phyloP scores from a whole-genome alignment of 768 basidiomycete species.

The Paxillus involutus region DNA sequence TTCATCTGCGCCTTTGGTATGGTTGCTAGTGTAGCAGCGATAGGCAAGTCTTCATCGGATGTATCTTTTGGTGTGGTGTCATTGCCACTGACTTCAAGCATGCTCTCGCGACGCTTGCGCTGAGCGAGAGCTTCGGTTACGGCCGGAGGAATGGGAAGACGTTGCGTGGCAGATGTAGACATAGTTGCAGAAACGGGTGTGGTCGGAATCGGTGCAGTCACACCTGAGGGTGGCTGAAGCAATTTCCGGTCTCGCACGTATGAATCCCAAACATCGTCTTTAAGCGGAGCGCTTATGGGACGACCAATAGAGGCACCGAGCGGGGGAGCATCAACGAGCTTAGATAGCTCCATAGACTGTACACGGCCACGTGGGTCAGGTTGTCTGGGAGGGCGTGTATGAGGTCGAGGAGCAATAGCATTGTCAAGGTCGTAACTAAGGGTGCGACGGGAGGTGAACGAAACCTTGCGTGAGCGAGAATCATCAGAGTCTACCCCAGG shows the following conservation, averaged over 20 bases:
- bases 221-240: constrained; percentile 78
- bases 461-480: constrained; percentile 64
- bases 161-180: constrained; percentile 28
- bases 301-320: constrained; percentile 59
- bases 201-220: constrained; percentile 77
- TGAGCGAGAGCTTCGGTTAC: constrained; percentile 73
- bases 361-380: constrained; percentile 66
- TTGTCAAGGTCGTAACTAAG: constrained; percentile 64
- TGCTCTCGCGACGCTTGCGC: constrained; percentile 72
- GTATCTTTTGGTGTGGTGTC: constrained; percentile 32
- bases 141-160: constrained; percentile 63
- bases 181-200: constrained; percentile 40
- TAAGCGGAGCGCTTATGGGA: constrained; percentile 72
- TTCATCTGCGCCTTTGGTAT: constrained; percentile 12
- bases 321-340: constrained; percentile 41
- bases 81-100: constrained; percentile 45
- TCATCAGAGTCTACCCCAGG: constrained; percentile 47
- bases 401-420: constrained; percentile 49
- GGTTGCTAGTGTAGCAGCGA: constrained; percentile 21
- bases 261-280: constrained; percentile 80
- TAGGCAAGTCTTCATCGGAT: constrained; percentile 36
- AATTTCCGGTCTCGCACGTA: constrained; percentile 86
- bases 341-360: constrained; percentile 71
- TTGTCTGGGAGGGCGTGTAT: constrained; percentile 69
- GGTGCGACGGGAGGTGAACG: constrained; percentile 65